Conservation (phyloP, 2,329 filamentous ascomycete genomes). For the Trichophaea hybrida region DNA sequence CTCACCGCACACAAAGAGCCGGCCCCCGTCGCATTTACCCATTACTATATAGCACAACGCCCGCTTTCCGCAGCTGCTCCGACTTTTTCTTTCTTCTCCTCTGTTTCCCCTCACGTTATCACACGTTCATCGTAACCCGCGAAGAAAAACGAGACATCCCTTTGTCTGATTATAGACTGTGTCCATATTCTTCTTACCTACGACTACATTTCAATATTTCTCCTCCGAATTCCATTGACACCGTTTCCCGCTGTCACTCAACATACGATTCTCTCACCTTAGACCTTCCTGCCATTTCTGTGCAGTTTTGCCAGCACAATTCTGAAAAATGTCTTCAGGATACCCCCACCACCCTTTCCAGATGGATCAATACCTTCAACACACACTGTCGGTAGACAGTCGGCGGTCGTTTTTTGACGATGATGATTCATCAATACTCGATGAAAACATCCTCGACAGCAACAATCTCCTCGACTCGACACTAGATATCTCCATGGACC, state of each 20-base stretch:
- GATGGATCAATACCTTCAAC: slow-evolving; percentile 21
- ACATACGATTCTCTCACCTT: background rate
- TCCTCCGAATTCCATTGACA: background rate
- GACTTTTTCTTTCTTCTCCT: background rate
- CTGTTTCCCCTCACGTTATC: background rate
- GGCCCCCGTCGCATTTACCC: background rate
- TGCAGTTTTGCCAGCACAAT: background rate
- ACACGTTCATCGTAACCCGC: background rate
- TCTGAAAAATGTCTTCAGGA: slow-evolving; percentile 19
- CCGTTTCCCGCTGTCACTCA: no score
- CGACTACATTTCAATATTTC: slow-evolving; percentile 17
- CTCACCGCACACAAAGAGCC: no score
- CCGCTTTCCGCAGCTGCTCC: background rate
- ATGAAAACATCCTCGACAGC: slow-evolving; percentile 28
- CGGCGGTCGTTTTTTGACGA: slow-evolving; percentile 26
- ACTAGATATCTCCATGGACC: slow-evolving; percentile 27
- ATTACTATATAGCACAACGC: background rate
- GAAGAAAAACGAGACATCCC: slow-evolving; percentile 7
- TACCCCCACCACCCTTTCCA: slow-evolving; percentile 18
- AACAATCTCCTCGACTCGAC: slow-evolving; percentile 25
- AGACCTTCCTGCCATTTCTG: background rate
- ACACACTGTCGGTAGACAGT: slow-evolving; percentile 21
- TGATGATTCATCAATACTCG: slow-evolving; percentile 28
- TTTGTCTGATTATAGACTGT: slow-evolving; percentile 20
- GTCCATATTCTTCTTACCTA: slow-evolving; percentile 14